Base-by-base conservation (phyloP, 169 alveolate species). In the Eimeria sp. region DNA sequence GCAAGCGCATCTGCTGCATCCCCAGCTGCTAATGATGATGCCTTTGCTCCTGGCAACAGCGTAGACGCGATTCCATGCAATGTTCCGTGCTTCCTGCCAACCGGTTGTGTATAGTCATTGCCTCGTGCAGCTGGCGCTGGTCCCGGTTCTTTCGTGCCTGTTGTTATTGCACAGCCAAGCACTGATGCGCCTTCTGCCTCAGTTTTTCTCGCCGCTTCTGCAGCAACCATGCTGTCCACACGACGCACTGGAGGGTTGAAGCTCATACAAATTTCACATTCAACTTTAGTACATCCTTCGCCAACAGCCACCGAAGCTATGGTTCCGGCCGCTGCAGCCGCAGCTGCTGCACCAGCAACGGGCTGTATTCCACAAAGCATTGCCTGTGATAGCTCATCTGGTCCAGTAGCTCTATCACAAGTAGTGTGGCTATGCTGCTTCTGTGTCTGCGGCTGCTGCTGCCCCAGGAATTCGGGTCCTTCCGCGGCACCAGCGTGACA, bases 251-350 rank as follows among this genome's bases (percentile, higher is more conserved):
- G 61, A 76, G 16, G 65, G 40, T 63, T 47, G 20, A 22, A 43
- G 34, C 11, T 25, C 87, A 76, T 45, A 76, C 61, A 5, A 25
- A 45, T 76, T 49, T 63, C 61, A 47, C 58, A 43, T 14, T 82
- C 90, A 30, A 4, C 10, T n/a, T 49, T 2, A 25, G 90, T 51
- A 27, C 54, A 54, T 82, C 72, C 90, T n/a, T 43, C 65, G 43
- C 7, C 43, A n/a, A 63, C 65, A 22, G 34, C 61, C 40, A 5
- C 65, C 87, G 87, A 22, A 22, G 90, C 67, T 51, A 75, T 34
- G n/a, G 73, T 34, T n/a, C 72, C 90, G 3, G 49, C 49, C 5
- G 89, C 89, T n/a, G 90, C 63, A 9, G 75, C 75, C 43, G 16
- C 73, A 4, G 10, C 73, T 82, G 90, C 27, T 54, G 75, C 70